A percentile compares a stretch with the other conserved stretches of the same genome.
phyloP scores from a whole-genome alignment of 1,284 basidiomycete species.

The Tilletia setariae region DNA sequence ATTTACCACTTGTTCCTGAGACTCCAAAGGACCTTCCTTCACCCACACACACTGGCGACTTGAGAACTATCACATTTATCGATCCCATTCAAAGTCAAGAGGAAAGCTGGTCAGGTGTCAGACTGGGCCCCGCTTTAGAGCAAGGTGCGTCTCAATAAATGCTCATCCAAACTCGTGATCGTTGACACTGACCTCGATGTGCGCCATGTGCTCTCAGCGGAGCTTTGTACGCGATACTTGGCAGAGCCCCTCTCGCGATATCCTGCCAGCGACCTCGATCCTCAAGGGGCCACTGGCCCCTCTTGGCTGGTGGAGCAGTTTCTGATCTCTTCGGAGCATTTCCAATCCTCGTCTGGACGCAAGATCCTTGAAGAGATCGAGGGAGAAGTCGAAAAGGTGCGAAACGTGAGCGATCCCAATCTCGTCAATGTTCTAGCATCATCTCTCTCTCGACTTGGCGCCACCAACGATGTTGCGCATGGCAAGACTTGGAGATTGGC shows the following conservation, averaged over 20 bases:
- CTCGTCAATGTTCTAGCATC: constrained; percentile 42
- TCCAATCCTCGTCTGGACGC: constrained; percentile 30
- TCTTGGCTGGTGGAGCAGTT: constrained; percentile 45
- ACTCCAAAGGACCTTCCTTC: not conserved
- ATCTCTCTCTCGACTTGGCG: constrained; percentile 22
- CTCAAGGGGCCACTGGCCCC: constrained; percentile 14
- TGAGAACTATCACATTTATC: constrained; percentile 30
- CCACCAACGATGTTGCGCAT: not conserved
- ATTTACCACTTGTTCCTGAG: not conserved
- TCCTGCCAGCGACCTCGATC: too few species aligned
- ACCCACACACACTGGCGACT: not conserved
- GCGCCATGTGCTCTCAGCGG: too few species aligned
- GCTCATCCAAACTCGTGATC: not conserved
- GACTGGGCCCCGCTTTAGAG: constrained; percentile 41
- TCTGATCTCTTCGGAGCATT: constrained; percentile 40
- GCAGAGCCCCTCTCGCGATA: too few species aligned
- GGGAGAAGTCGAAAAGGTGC: constrained; percentile 39
- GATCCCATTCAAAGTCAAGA: constrained; percentile 40
- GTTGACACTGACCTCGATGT: too few species aligned
- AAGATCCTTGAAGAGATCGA: constrained; percentile 51
- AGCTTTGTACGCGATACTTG: too few species aligned
- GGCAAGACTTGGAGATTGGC: constrained; percentile 37
- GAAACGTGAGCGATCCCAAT: constrained; percentile 30
- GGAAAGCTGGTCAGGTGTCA: constrained; percentile 27
- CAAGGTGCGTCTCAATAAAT: constrained; percentile 8